Evolutionary conservation across 2,329 filamentous ascomycete species (phyloP).

Genomic region (Microcera coccophila): DNA sequence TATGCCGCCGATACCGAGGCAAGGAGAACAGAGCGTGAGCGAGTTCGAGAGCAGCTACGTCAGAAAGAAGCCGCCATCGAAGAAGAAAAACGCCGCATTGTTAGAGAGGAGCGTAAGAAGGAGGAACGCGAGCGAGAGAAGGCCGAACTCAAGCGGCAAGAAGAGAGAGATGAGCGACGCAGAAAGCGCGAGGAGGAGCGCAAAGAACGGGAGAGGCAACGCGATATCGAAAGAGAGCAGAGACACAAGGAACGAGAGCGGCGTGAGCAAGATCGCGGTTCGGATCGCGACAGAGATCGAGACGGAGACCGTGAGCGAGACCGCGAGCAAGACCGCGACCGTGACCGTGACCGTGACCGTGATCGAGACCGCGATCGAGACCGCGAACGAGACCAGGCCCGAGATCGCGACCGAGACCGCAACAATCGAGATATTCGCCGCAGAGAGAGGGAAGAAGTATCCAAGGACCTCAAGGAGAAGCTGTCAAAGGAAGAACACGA

Average conservation of each 20-base stretch:
- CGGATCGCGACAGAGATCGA: constrained; percentile 30
- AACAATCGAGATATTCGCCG: constrained; percentile 29
- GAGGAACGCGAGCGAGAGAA: constrained; percentile 47
- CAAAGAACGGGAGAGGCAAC: constrained; percentile 50
- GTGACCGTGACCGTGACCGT: constrained; percentile 30
- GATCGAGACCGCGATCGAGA: constrained; percentile 28
- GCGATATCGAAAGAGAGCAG: constrained; percentile 40
- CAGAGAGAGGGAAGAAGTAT: constrained; percentile 35
- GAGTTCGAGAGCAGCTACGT: constrained; percentile 56
- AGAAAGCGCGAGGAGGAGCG: constrained; percentile 51
- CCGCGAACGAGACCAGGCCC: constrained; percentile 28
- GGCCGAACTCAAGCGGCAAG: constrained; percentile 47
- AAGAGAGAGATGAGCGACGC: constrained; percentile 48
- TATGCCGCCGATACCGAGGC: constrained; percentile 65
- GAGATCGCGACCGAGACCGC: constrained; percentile 28
- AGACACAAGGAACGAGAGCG: constrained; percentile 39
- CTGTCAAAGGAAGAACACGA: constrained; percentile 57
- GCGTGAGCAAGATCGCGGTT: constrained; percentile 34
- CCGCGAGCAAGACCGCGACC: constrained; percentile 25
- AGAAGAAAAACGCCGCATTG: constrained; percentile 58
- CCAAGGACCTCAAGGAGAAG: constrained; percentile 49
- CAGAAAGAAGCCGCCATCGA: constrained; percentile 58
- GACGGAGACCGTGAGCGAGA: constrained; percentile 31
- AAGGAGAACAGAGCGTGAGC: constrained; percentile 58
- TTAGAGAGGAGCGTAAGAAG: constrained; percentile 52